These are phyloP conservation scores for Pyrenula aspistea DNA, from an alignment of 495 filamentous ascomycete genomes.

Conservation along the genomic window DNA sequence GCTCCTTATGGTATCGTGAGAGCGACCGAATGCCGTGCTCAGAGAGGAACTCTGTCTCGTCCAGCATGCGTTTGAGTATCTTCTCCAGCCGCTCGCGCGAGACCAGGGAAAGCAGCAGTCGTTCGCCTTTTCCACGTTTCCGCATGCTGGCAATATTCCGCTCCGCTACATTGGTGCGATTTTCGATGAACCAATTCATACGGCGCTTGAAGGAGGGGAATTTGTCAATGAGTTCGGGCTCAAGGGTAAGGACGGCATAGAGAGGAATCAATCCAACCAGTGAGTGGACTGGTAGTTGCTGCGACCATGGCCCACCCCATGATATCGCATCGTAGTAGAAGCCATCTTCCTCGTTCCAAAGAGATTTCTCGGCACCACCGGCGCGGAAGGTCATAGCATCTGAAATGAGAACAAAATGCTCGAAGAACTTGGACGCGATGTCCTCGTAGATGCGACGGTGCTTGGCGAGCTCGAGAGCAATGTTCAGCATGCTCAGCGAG, in stretches of 20 bases:
- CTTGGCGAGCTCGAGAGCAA: conserved; percentile 86
- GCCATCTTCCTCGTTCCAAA: conserved; percentile 91
- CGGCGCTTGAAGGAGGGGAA: conserved; percentile 91
- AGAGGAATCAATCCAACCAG: conserved; percentile 89
- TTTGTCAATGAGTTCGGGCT: conserved; percentile 84
- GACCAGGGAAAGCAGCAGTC: conserved; percentile 75
- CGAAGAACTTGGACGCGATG: conserved; percentile 96
- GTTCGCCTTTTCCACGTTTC: conserved; percentile 75
- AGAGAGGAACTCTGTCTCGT: conserved; percentile 86
- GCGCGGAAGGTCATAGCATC: conserved; percentile 91
- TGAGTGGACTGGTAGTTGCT: conserved; percentile 83
- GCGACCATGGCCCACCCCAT: conserved; percentile 82
- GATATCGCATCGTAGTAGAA: conserved; percentile 99
- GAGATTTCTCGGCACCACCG: conserved; percentile 65
- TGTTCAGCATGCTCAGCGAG: conserved; percentile 90
- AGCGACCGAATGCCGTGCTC: conserved; percentile 85
- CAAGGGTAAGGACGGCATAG: conserved; percentile 81
- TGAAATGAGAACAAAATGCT: conserved; percentile 94
- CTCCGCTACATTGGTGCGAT: conserved; percentile 71
- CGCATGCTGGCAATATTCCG: conserved; percentile 87
- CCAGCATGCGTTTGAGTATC: conserved; percentile 83
- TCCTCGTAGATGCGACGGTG: conserved; percentile 95
- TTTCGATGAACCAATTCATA: conserved; percentile 84
- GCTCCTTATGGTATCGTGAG: conserved; percentile 81
- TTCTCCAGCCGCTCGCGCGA: conserved; percentile 77